Conservation (phyloP, 371 early-diverging fungal species). For the Lichtheimia corymbifera region DNA sequence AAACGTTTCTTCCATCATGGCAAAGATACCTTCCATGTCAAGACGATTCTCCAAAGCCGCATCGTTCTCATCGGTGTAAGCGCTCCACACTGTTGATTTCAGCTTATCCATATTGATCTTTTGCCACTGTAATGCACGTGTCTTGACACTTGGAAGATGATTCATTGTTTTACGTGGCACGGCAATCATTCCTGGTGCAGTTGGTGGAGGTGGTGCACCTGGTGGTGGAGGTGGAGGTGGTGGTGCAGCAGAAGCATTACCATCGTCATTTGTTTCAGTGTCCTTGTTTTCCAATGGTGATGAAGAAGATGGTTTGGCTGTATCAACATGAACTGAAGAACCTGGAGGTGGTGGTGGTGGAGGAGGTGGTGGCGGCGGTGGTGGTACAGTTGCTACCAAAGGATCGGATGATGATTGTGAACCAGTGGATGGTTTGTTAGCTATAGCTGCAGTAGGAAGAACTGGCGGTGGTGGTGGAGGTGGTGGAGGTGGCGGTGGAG, state of each 20-base stretch:
- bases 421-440: not conserved
- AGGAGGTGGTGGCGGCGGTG: conserved; percentile 38
- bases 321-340: not conserved
- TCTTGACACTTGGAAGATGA: conserved; percentile 68
- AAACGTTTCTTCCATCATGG: conserved; percentile 74
- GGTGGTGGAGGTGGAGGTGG: conserved; percentile 20
- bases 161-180: conserved; percentile 60
- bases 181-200: conserved; percentile 2
- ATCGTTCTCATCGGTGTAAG: conserved; percentile 38
- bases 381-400: conserved; percentile 18
- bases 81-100: conserved; percentile 61
- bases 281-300: no score
- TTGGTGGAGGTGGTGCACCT: conserved; percentile 11
- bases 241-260: conserved; percentile 30
- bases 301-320: no score
- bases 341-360: conserved; percentile 35
- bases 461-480: conserved; percentile 11
- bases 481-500: conserved; percentile 13
- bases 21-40: conserved; percentile 64
- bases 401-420: conserved; percentile 15
- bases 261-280: not conserved
- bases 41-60: conserved; percentile 45
- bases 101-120: conserved; percentile 68
- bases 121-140: conserved; percentile 86
- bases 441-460: not conserved